Evolutionary conservation across 2,329 filamentous ascomycete species (phyloP), one percentile per base, ranked within the genome.

Genomic region (Trichoderma pleuroti): DNA sequence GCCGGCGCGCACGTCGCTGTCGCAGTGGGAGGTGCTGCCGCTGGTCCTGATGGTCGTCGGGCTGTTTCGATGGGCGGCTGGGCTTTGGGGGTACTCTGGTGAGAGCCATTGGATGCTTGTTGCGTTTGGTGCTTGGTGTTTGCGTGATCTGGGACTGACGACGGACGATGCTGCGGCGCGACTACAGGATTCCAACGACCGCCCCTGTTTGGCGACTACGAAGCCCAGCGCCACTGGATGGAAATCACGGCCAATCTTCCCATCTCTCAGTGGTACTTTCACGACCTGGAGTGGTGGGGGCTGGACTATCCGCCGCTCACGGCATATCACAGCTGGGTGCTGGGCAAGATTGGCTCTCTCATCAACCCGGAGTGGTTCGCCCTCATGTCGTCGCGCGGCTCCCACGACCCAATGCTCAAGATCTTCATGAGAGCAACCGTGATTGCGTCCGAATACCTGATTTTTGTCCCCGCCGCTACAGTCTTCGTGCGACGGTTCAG

Each of bases 151-250:
- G 46, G 6, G 26, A 12, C 46, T 64, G 26, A 63, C 52, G 5
- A 32, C 0, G 1, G 11, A 30, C 12, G 56, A 49, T 67, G 34
- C 34, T 49, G 49, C 11, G 7, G 7, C 21, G 18, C 68, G 57
- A 57, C 0, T 59, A 59, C 34, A 94, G 92, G 95, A 70, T 92
- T 91, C 77, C 85, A 91, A 71, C 89, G 88, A 72, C 94, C 94
- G 42, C 96, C 96, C 7, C 94, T 98, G 90, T 92, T 94, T 78
- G 96, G 96, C 74, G 96, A 99, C 81, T 99, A 97, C 82, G 96
- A 99, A 84, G 96, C 97, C 4, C 96, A 99, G 81, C 86, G 96
- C 76, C 96, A 99, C 81, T 99, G 96, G 96, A 97, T 99, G 94
- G 96, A 99, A 78, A 86, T 99, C 74, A 98, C 96, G 2, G 92